phyloP scores from a whole-genome alignment of 2,329 filamentous ascomycete genomes.

The Bisporella sp. region DNA sequence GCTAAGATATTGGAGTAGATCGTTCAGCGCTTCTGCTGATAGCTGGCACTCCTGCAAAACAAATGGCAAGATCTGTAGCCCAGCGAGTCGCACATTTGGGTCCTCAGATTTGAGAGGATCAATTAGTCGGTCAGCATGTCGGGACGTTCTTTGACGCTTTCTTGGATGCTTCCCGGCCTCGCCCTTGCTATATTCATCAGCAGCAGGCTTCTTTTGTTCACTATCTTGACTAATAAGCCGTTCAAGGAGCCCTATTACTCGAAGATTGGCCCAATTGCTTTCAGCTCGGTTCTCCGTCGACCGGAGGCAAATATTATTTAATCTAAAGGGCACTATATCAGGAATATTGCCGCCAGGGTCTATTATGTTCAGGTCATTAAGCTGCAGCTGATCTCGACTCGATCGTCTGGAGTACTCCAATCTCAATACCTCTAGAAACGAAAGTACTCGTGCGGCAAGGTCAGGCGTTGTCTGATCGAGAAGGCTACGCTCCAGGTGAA shows the following conservation, averaged over 20 bases:
- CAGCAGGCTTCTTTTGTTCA: constrained; percentile 1
- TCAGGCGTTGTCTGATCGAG: constrained; percentile 31
- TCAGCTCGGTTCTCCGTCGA: constrained; percentile 48
- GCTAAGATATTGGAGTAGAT: constrained; percentile 51
- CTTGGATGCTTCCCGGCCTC: constrained; percentile 16
- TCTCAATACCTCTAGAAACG: constrained; percentile 66
- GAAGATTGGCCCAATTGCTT: constrained; percentile 52
- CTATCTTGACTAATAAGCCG: constrained; percentile 12
- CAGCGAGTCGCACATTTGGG: constrained; percentile 15
- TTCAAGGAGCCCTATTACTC: constrained; percentile 53
- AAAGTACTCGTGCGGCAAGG: constrained; percentile 43
- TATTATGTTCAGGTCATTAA: constrained; percentile 61
- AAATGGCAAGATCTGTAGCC: constrained; percentile 48
- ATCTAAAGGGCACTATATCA: constrained; percentile 32
- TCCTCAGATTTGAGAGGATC: constrained; percentile 19
- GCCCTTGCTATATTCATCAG: constrained; percentile 4
- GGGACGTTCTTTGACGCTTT: constrained; percentile 24
- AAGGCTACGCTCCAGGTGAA: constrained; percentile 54
- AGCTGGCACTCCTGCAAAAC: constrained; percentile 37
- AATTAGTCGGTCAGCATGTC: constrained; percentile 19
- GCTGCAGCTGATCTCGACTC: constrained; percentile 64
- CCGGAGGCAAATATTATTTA: constrained; percentile 46
- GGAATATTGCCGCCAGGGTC: constrained; percentile 25
- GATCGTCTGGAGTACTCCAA: constrained; percentile 69
- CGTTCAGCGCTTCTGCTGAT: constrained; percentile 43